Percentiles rank a stretch among this genome's conserved stretches.
Evolutionary conservation across 2,329 filamentous ascomycete species (phyloP).

Genomic region (Uncinocarpus reesii): DNA sequence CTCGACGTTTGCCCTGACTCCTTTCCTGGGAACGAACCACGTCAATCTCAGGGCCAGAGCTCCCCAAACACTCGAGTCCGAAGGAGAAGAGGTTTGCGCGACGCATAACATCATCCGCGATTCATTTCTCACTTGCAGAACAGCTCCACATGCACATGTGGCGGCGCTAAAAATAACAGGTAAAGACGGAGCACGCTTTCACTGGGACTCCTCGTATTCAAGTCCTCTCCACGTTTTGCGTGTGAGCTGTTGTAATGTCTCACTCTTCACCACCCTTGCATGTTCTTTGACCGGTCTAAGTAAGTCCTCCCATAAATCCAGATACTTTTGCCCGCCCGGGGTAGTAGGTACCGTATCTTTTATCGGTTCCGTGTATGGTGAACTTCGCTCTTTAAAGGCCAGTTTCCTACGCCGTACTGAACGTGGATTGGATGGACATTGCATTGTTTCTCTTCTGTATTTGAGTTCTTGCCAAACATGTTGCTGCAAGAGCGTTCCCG

Average conservation of each 20-base stretch:
- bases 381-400: no score
- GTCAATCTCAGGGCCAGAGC: not conserved
- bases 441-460: no score
- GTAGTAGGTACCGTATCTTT: no score
- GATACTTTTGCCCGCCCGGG: not conserved
- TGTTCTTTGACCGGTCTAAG: not conserved
- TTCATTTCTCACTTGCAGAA: not conserved
- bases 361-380: no score
- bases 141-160: not conserved
- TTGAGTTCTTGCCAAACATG: no score
- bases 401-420: no score
- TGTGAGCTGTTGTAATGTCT: not conserved
- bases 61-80: not conserved
- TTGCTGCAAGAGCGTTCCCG: no score
- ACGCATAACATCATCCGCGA: slow-evolving; percentile 3
- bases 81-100: not conserved
- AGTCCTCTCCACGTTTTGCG: not conserved
- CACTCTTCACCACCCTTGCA: not conserved
- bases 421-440: no score
- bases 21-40: no score
- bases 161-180: not conserved
- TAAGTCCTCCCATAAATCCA: not conserved
- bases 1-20: no score
- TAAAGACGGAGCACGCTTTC: not conserved
- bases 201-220: slow-evolving; percentile 2